Evolutionary conservation across 495 filamentous ascomycete genomes (phyloP).

Genomic region (Usnea hakonensis): DNA sequence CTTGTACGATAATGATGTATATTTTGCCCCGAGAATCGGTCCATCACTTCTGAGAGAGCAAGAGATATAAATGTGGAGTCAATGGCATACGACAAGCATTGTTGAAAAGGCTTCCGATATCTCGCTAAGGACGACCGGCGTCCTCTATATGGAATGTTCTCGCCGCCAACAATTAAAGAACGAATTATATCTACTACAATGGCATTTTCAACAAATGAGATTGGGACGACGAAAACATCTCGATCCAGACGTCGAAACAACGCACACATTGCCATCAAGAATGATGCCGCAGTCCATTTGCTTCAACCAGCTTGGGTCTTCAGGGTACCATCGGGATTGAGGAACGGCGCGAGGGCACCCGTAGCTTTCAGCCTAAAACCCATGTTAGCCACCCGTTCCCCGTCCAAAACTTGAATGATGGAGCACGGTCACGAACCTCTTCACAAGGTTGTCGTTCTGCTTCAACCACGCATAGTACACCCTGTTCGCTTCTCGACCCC

Average conservation of each 20-base stretch:
- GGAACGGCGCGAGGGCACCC: conserved; percentile 5
- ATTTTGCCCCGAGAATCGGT: not conserved
- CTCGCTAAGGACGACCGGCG: not conserved
- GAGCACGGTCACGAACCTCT: not conserved
- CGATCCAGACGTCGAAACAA: not conserved
- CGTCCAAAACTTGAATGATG: not conserved
- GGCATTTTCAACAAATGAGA: not conserved
- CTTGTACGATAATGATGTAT: not conserved
- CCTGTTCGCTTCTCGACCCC: conserved; percentile 1
- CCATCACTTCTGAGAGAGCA: too few species aligned
- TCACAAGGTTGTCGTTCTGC: conserved; percentile 7
- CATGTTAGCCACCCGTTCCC: not conserved
- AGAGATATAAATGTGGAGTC: too few species aligned
- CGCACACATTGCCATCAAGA: not conserved
- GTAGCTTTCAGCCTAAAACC: not conserved
- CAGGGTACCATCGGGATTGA: conserved; percentile 4
- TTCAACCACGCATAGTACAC: conserved; percentile 7
- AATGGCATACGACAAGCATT: not conserved
- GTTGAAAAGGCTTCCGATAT: not conserved
- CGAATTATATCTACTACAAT: too few species aligned
- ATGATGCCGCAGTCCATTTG: not conserved
- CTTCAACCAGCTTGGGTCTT: not conserved
- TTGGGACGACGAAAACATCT: not conserved
- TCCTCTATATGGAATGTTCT: not conserved
- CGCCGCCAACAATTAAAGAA: too few species aligned